Evolutionary conservation across 495 filamentous ascomycete species (phyloP), one percentile per base, ranked within the genome.

Genomic region (Umbilicaria muhlenbergii): DNA sequence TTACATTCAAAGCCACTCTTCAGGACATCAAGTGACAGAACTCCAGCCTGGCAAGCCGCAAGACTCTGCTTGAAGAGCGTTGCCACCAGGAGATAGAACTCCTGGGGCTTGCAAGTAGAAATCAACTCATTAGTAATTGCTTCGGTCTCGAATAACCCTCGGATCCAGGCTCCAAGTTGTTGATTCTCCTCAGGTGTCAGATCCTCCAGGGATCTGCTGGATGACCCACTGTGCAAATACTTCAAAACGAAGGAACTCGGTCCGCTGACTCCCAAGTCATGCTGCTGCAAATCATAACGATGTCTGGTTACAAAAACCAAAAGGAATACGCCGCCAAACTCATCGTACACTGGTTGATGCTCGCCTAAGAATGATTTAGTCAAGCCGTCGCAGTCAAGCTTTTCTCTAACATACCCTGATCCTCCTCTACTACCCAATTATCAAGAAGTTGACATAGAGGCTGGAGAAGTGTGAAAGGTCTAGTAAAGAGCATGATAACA

Each of bases 291-390:
- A 34, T 77, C 72, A 53, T 93, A 95, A 13, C 92, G 86, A 52
- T 91, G 75, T 43, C 83, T 77, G 50, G 93, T 82, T 0, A 81
- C 80, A 15, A 94, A 62, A 0, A 94, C 71, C 1, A 98, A 66
- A 3, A 96, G 71, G 6, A 96, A 65, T 13, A 95, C 80, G 35
- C 83, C 82, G 0, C 87, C 86, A 46, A 96, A 98, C 47, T 98
- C 92, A 49, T 96, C 89, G 53, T 96, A 96, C 1, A 94, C 82
- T 0, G 89, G 91, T 55, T 95, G 88, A 51, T 91, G 91, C 56
- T 98, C 91, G 32, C 80, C 78, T 67, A 21, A 34, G 8, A 28
- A 15, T 32, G 3, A 13, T 10, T 38, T 47, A n/a, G n/a, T 11
- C 34, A n/a, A 48, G 21, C 19, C 6, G 16, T 11, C 7, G 32